Evolutionary conservation across 495 filamentous ascomycete genomes (phyloP).

Genomic region (Hyphodiscus hymeniophilus): DNA sequence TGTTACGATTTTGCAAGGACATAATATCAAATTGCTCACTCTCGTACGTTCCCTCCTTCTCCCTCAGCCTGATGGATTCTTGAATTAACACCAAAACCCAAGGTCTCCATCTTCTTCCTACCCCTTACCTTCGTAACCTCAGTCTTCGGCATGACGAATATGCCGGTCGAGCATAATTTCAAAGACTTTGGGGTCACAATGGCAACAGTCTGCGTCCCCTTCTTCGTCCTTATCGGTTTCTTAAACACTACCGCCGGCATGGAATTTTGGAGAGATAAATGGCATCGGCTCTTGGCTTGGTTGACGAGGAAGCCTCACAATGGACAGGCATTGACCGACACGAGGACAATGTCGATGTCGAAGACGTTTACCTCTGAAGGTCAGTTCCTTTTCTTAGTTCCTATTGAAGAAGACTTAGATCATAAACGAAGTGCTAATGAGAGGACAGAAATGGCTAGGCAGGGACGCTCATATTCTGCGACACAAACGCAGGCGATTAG

Average conservation of each 20-base stretch:
- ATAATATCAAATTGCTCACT: conserved; percentile 41
- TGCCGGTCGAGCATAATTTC: conserved; percentile 26
- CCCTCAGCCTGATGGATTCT: background rate
- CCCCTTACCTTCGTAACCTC: conserved; percentile 33
- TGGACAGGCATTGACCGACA: background rate
- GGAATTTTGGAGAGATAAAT: conserved; percentile 13
- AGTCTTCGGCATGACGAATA: conserved; percentile 39
- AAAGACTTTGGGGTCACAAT: conserved; percentile 31
- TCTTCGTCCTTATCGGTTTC: conserved; percentile 34
- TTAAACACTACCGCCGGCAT: conserved; percentile 26
- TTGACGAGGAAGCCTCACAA: background rate
- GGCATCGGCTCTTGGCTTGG: conserved; percentile 1
- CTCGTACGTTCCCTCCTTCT: conserved; percentile 15
- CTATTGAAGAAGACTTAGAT: too few relatives aligned
- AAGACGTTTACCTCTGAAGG: too few relatives aligned
- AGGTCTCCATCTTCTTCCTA: conserved; percentile 39
- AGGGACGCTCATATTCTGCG: too few relatives aligned
- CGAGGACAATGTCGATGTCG: too few relatives aligned
- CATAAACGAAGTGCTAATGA: too few relatives aligned
- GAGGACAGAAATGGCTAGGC: too few relatives aligned
- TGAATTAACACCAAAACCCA: background rate
- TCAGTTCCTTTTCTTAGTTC: too few relatives aligned
- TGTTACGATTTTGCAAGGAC: conserved; percentile 28
- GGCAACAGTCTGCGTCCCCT: conserved; percentile 33
- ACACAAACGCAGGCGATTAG: too few relatives aligned